Evolutionary conservation across 805 yeast species (phyloP), one percentile per base, ranked within the genome.

Genomic region (Dipodascopsis uninucleata): DNA sequence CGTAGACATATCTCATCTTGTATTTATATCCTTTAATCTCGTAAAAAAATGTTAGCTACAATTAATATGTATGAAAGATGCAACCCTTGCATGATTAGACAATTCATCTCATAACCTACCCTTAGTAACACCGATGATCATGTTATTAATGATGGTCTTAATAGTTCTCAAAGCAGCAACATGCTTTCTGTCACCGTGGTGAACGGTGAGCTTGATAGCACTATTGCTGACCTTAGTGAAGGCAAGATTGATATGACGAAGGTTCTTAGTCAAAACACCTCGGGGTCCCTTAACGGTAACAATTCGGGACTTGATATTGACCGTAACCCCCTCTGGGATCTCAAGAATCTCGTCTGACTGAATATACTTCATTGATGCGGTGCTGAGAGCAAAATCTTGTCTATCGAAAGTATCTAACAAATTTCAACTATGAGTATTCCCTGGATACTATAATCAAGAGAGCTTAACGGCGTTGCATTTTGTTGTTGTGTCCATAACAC

Each of bases 1-100:
- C 99, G 71, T 90, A 94, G 59, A 93, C 98, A 74, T 87, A 89
- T 81, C 97, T 88, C 97, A 93, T 84, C 85, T 93, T 93, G 93
- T 93, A 93, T 77, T 85, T 82, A 95, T 76, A 90, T 25, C 58
- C 55, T 46, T 23, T 16, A 32, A 7, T 4, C 14, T 7, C 16
- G 28, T 24, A 32, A n/a, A n/a, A n/a, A n/a, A n/a, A n/a, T n/a
- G n/a, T n/a, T n/a, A n/a, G n/a, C n/a, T n/a, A n/a, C n/a, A n/a
- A n/a, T n/a, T n/a, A n/a, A n/a, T n/a, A n/a, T n/a, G n/a, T n/a
- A n/a, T n/a, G n/a, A n/a, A n/a, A n/a, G n/a, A n/a, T n/a, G n/a
- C n/a, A n/a, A n/a, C n/a, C n/a, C n/a, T n/a, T n/a, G n/a, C n/a
- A n/a, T n/a, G n/a, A n/a, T n/a, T n/a, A n/a, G n/a, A n/a, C n/a